phyloP scores from a whole-genome alignment of 2,329 filamentous ascomycete genomes.

The Arthrobotrys megalospora region DNA sequence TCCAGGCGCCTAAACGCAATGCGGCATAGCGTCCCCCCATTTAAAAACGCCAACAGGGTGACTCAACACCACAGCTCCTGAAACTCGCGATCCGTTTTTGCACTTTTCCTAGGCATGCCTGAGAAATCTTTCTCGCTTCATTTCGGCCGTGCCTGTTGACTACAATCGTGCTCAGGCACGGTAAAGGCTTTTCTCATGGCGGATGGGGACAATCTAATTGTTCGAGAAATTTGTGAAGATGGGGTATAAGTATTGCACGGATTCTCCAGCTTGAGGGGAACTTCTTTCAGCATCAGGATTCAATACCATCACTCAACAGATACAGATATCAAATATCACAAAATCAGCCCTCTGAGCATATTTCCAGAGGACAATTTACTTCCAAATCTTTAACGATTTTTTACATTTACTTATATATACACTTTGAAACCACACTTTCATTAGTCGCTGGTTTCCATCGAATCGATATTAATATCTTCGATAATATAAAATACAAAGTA shows the following conservation, averaged over 20 bases:
- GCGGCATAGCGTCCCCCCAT: conserved; percentile 3
- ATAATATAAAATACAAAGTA: background rate
- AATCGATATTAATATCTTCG: conserved; percentile 6
- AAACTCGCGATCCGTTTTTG: conserved; percentile 37
- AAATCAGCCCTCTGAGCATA: conserved; percentile 2
- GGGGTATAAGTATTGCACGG: conserved; percentile 37
- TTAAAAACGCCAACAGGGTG: conserved; percentile 1
- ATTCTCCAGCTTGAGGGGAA: background rate
- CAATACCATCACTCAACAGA: conserved; percentile 3
- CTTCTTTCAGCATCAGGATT: conserved; percentile 35
- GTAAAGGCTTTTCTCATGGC: conserved; percentile 21
- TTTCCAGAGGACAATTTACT: conserved; percentile 12
- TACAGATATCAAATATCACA: background rate
- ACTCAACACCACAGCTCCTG: conserved; percentile 37
- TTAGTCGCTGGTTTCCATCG: conserved; percentile 45
- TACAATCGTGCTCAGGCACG: background rate
- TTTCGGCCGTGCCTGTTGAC: conserved; percentile 8
- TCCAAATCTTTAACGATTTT: background rate
- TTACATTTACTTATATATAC: background rate
- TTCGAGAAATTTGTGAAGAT: background rate
- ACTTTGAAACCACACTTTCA: conserved; percentile 48
- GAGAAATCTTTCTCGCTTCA: background rate
- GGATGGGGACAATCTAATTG: background rate
- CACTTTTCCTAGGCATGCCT: conserved; percentile 37
- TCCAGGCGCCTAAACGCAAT: conserved; percentile 15